Evolutionary conservation across 1,284 basidiomycete species (phyloP).

Genomic region (Pulveroboletus sp.): DNA sequence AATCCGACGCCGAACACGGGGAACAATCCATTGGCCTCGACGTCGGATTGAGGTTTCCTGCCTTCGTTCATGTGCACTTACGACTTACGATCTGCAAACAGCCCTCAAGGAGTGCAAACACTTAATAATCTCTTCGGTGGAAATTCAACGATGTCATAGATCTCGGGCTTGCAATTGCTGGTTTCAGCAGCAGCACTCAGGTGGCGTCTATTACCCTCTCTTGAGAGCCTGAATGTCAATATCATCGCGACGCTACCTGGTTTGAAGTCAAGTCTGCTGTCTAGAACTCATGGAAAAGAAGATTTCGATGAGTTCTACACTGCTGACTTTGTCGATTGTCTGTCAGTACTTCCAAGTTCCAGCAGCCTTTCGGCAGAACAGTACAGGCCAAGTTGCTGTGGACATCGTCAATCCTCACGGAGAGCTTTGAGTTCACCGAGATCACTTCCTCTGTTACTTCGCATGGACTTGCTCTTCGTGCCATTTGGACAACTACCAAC

Average conservation of each 20-base stretch:
- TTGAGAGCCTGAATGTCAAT: constrained; percentile 58
- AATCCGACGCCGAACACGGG: constrained; percentile 57
- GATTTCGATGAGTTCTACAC: constrained; percentile 6
- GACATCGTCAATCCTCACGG: constrained; percentile 67
- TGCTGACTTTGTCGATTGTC: constrained; percentile 5
- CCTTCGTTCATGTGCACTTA: background rate
- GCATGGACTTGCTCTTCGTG: constrained; percentile 63
- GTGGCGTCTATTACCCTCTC: constrained; percentile 62
- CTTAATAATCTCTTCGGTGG: constrained; percentile 52
- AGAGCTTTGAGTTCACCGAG: constrained; percentile 55
- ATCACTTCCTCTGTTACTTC: constrained; percentile 64
- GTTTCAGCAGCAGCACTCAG: constrained; percentile 59
- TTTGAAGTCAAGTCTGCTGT: constrained; percentile 54
- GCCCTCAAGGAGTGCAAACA: constrained; percentile 58
- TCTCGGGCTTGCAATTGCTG: constrained; percentile 50
- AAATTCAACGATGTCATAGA: constrained; percentile 34
- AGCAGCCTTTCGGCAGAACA: constrained; percentile 61
- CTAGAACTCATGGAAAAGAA: constrained; percentile 55
- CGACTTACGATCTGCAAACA: constrained; percentile 35
- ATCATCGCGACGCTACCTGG: constrained; percentile 62
- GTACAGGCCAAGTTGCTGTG: constrained; percentile 67
- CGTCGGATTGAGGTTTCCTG: constrained; percentile 31
- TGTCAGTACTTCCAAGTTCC: constrained; percentile 54
- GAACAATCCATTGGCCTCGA: constrained; percentile 50
- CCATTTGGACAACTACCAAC: constrained; percentile 53